These are phyloP conservation scores for Cenchrus fungigraminus DNA, from an alignment of 176 grass and related monocot genomes.

Conservation along the genomic window DNA sequence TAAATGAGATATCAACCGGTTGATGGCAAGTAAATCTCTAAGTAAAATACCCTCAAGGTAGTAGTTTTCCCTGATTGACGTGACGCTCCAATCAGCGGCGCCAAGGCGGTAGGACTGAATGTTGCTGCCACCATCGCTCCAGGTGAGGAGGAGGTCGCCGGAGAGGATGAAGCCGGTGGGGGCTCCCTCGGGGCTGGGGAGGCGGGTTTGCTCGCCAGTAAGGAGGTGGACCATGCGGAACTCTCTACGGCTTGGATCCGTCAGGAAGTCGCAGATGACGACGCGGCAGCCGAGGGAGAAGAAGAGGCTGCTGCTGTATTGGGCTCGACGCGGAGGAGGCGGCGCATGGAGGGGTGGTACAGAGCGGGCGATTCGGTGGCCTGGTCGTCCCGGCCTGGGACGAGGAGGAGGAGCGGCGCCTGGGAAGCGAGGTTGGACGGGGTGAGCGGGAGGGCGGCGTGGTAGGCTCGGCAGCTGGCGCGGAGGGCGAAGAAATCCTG, in stretches of 20 bases:
- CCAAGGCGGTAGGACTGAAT: slow-evolving; percentile 44
- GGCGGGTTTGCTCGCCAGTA: slow-evolving; percentile 32
- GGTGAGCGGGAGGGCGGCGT: slow-evolving; percentile 4
- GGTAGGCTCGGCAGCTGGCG: slow-evolving; percentile 48
- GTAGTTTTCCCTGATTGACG: not conserved
- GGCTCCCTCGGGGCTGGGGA: slow-evolving; percentile 20
- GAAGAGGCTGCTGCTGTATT: not conserved
- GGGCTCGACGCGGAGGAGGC: not conserved
- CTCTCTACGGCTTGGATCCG: not conserved
- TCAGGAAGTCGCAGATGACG: not conserved
- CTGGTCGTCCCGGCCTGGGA: not conserved
- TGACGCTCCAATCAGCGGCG: not conserved
- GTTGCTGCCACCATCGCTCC: not conserved
- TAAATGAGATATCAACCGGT: too few relatives aligned
- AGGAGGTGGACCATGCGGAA: slow-evolving; percentile 46
- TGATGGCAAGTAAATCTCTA: too few relatives aligned
- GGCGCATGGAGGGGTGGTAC: slow-evolving; percentile 23
- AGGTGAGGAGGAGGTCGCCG: slow-evolving; percentile 27
- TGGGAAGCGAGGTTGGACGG: slow-evolving; percentile 38
- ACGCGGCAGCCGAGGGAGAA: slow-evolving; percentile 6
- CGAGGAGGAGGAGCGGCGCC: slow-evolving; percentile 36
- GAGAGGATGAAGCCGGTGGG: slow-evolving; percentile 32
- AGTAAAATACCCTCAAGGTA: not conserved
- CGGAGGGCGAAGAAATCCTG: slow-evolving; percentile 57
- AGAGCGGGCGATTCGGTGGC: slow-evolving; percentile 28